Evolutionary conservation across 2,329 filamentous ascomycete genomes (phyloP), one percentile per base, ranked within the genome.

Genomic region (Diaporthe capsici): DNA sequence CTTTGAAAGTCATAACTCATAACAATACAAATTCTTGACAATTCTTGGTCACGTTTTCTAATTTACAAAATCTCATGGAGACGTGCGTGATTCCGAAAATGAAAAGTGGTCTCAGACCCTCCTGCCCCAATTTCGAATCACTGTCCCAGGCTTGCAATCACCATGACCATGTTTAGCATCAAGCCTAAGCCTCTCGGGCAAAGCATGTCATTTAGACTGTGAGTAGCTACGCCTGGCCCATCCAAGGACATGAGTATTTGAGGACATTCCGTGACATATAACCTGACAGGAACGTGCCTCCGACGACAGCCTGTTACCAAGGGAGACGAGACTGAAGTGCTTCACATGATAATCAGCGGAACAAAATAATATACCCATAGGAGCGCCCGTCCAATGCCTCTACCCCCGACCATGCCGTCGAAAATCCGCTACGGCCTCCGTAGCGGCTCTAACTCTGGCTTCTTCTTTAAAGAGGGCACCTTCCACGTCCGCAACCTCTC

Each of bases 381-480:
- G 4, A 44, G 13, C 31, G 4, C 17, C 17, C 13, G 13, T 28
- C 15, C 17, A 1, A 13, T 39, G 37, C 37, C 37, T 39, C 37
- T 39, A 39, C 4, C 37, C 12, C 12, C 37, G 13, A 5, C 28
- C 10, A 17, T 25, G 42, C 39, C 70, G 55, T 55, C 6, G 70
- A 61, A 9, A 72, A 28, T 2, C 9, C 25, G 31, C 77, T 79
- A 34, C 91, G 82, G 90, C 91, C 77, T 82, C 79, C 57, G 89
- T 86, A 0, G 92, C 92, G 20, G 90, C 92, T 81, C 82, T 88
- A 0, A 87, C 88, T 83, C 87, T 86, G 12, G 89, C 87, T 81
- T 93, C 90, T 61, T 90, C 85, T 53, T 80, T 85, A 57, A 82
- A 87, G 0, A 89, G 77, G 4, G 88, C 89, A 13, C 85, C 87